Evolutionary conservation across 2,329 filamentous ascomycete species (phyloP).

Genomic region (Aquanectria penicillioides): DNA sequence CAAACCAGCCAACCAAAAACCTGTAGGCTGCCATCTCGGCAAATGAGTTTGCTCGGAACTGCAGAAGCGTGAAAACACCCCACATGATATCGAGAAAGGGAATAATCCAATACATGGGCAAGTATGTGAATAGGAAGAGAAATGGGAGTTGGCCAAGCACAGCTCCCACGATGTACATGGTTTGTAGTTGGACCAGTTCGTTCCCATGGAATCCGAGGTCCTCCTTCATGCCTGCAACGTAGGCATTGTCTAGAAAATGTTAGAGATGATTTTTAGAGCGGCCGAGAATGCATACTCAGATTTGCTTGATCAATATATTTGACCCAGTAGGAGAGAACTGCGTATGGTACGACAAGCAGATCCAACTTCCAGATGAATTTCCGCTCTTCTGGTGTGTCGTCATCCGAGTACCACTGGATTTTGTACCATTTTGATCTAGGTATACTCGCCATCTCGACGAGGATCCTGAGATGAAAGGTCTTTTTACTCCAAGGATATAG

Average conservation of each 20-base stretch:
- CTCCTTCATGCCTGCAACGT: conserved; percentile 63
- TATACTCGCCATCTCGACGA: conserved; percentile 8
- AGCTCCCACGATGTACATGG: conserved; percentile 56
- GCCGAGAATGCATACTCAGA: background rate
- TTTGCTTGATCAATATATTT: conserved; percentile 22
- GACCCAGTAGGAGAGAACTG: conserved; percentile 16
- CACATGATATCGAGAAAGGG: conserved; percentile 62
- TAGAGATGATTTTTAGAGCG: background rate
- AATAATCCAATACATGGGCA: conserved; percentile 60
- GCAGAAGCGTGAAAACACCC: conserved; percentile 66
- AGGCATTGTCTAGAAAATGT: conserved; percentile 57
- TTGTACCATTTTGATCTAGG: conserved; percentile 21
- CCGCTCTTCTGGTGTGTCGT: conserved; percentile 18
- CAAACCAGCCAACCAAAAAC: conserved; percentile 64
- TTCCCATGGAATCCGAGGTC: conserved; percentile 62
- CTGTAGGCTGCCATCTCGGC: conserved; percentile 62
- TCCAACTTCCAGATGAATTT: conserved; percentile 19
- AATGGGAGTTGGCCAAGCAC: conserved; percentile 62
- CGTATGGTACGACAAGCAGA: conserved; percentile 17
- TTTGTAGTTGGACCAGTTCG: conserved; percentile 63
- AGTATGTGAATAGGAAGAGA: conserved; percentile 57
- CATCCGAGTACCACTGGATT: conserved; percentile 20
- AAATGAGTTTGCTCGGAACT: conserved; percentile 59
- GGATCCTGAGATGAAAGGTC: no score
- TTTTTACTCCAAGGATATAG: background rate